Conservation (phyloP, 805 yeast species). For the Kurtzmaniella fragi region DNA sequence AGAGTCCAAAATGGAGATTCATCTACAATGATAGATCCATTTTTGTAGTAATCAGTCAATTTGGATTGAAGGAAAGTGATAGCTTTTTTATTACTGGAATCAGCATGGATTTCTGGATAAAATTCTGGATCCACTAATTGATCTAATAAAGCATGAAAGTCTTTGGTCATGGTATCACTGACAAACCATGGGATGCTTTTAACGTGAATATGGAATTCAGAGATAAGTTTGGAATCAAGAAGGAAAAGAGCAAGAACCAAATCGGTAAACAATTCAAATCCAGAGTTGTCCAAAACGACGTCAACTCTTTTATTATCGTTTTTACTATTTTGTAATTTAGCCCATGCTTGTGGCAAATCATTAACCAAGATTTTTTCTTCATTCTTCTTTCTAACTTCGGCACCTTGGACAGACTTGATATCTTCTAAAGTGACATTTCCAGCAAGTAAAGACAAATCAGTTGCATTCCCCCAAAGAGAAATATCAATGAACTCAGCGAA, state of each 20-base stretch:
- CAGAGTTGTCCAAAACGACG: conserved; percentile 87
- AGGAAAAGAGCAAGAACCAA: conserved; percentile 27
- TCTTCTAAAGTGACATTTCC: conserved; percentile 82
- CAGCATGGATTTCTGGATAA: conserved; percentile 39
- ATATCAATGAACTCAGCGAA: conserved; percentile 83
- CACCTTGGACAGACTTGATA: conserved; percentile 87
- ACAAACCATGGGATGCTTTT: conserved; percentile 97
- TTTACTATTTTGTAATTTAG: conserved; percentile 24
- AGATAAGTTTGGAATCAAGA: conserved; percentile 63
- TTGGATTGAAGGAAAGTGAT: conserved; percentile 16
- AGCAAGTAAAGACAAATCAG: conserved; percentile 85
- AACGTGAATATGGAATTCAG: conserved; percentile 72
- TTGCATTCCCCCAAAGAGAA: conserved; percentile 97
- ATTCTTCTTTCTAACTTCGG: conserved; percentile 75
- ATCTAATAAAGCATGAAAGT: conserved; percentile 52
- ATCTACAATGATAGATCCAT: conserved; percentile 18
- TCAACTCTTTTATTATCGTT: conserved; percentile 53
- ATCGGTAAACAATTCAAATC: conserved; percentile 75
- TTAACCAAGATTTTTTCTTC: conserved; percentile 74
- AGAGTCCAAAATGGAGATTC: conserved; percentile 86
- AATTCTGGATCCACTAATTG: conserved; percentile 50
- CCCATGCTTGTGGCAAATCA: conserved; percentile 70
- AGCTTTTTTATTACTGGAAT: conserved; percentile 14
- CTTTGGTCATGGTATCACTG: conserved; percentile 87
- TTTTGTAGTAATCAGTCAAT: conserved; percentile 15